Evolutionary conservation across 163 green algal genomes (phyloP).

Genomic region (Chlorella variabilis): DNA sequence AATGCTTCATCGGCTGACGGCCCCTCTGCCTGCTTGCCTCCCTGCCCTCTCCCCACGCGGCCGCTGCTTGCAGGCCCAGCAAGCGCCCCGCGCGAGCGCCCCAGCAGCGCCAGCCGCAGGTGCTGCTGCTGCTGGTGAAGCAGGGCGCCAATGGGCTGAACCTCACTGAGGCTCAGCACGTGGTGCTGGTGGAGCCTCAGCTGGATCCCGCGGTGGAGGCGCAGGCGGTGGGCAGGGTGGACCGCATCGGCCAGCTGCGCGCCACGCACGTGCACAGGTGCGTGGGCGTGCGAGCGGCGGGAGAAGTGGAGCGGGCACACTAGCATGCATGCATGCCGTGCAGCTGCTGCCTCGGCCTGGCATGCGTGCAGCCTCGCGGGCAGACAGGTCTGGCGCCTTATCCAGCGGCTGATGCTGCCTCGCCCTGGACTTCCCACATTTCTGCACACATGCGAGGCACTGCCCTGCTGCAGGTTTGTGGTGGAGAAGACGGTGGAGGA

Average conservation of each 20-base stretch:
- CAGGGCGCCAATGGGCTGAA: conserved; percentile 90
- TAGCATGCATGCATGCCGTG: background rate
- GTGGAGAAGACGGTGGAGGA: conserved; percentile 83
- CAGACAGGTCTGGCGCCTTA: no score
- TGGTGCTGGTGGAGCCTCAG: conserved; percentile 91
- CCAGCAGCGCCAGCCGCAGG: conserved; percentile 15
- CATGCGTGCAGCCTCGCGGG: no score
- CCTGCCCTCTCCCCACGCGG: no score
- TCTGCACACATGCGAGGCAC: no score
- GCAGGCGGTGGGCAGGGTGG: conserved; percentile 89
- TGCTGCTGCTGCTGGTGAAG: conserved; percentile 83
- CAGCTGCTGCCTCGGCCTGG: no score
- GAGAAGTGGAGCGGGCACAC: no score
- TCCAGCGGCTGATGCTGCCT: background rate
- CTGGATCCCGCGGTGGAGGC: conserved; percentile 83
- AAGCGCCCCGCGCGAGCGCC: background rate
- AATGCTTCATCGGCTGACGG: no score
- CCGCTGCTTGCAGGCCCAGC: background rate
- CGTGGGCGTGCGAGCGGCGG: no score
- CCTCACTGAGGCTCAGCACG: conserved; percentile 94
- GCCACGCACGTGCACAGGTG: conserved; percentile 77
- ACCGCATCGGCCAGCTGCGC: conserved; percentile 88
- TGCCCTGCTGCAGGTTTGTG: conserved; percentile 81
- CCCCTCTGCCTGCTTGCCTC: background rate
- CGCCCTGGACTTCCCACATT: no score